A percentile compares a stretch with the other conserved stretches of the same genome.
phyloP scores from a whole-genome alignment of 345 rosid species.

The Eucalyptus sp. region DNA sequence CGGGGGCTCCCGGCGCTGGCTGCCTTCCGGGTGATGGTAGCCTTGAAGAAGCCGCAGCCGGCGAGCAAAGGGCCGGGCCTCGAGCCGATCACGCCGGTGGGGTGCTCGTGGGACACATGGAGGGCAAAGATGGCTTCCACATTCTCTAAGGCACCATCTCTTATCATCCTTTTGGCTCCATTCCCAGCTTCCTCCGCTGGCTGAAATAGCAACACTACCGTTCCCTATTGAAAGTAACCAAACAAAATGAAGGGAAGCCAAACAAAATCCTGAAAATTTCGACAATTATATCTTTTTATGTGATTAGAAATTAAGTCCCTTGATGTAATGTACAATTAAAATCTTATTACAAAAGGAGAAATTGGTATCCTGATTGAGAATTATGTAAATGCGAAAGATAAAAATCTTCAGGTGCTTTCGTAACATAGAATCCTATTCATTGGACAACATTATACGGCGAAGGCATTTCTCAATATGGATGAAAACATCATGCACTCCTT shows the following conservation, averaged over 20 bases:
- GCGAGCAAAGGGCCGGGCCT: constrained; percentile 84
- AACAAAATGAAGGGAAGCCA: neutral
- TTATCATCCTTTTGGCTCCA: constrained; percentile 80
- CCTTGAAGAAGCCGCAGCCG: constrained; percentile 84
- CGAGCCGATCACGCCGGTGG: constrained; percentile 71
- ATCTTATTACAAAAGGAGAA: neutral
- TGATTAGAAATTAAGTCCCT: neutral
- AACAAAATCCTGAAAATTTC: neutral
- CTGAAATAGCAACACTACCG: constrained; percentile 72
- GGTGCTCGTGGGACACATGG: constrained; percentile 75
- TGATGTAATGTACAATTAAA: neutral
- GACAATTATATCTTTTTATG: neutral
- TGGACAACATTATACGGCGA: neutral
- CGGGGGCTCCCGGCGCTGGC: constrained; percentile 8
- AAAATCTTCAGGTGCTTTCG: neutral
- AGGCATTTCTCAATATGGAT: neutral
- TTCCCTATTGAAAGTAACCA: constrained; percentile 34
- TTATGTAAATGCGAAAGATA: neutral
- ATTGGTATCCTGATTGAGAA: neutral
- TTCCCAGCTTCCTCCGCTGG: constrained; percentile 98
- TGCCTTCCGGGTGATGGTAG: constrained; percentile 24
- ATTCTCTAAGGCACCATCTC: constrained; percentile 59
- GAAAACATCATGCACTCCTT: neutral
- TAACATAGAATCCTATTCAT: neutral
- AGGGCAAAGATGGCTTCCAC: constrained; percentile 76